Evolutionary conservation across 2,329 filamentous ascomycete genomes (phyloP).

Genomic region (Pseudogymnoascus sp.): DNA sequence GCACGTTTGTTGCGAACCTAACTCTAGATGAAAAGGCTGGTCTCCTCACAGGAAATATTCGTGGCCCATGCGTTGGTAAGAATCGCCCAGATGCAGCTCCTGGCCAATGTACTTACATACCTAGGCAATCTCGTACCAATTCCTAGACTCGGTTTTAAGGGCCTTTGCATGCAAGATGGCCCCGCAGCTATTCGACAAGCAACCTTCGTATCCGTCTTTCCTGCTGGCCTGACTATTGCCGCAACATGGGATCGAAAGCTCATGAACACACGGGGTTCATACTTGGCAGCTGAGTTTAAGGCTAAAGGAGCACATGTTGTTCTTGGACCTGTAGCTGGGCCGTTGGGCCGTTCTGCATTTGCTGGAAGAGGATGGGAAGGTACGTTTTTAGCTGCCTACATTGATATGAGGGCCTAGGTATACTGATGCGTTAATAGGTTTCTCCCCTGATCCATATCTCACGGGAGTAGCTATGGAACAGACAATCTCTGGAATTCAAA

Average conservation of each 20-base stretch:
- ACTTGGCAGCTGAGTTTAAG: conserved; percentile 55
- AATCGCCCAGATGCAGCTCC: conserved; percentile 15
- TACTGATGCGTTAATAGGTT: conserved; percentile 11
- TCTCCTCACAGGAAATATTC: conserved; percentile 16
- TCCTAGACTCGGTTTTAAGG: conserved; percentile 47
- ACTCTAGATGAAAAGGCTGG: conserved; percentile 54
- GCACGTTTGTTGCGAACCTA: conserved; percentile 54
- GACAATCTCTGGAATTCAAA: conserved; percentile 30
- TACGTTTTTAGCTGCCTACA: neutral
- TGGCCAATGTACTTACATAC: conserved; percentile 25
- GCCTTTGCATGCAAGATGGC: conserved; percentile 62
- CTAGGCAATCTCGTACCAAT: conserved; percentile 38
- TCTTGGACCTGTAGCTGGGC: conserved; percentile 44
- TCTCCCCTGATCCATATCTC: conserved; percentile 30
- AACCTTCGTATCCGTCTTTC: conserved; percentile 63
- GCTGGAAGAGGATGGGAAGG: conserved; percentile 37
- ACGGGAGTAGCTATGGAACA: conserved; percentile 27
- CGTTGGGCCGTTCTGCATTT: conserved; percentile 40
- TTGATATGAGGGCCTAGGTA: neutral
- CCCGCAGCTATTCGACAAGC: conserved; percentile 58
- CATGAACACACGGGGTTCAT: conserved; percentile 43
- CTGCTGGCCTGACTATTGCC: conserved; percentile 61
- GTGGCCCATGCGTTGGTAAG: conserved; percentile 12
- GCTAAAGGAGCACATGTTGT: conserved; percentile 71
- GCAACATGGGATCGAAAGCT: conserved; percentile 62